Evolutionary conservation across 768 basidiomycete species (phyloP), one percentile per base, ranked within the genome.

Genomic region (Boletus huronensis): DNA sequence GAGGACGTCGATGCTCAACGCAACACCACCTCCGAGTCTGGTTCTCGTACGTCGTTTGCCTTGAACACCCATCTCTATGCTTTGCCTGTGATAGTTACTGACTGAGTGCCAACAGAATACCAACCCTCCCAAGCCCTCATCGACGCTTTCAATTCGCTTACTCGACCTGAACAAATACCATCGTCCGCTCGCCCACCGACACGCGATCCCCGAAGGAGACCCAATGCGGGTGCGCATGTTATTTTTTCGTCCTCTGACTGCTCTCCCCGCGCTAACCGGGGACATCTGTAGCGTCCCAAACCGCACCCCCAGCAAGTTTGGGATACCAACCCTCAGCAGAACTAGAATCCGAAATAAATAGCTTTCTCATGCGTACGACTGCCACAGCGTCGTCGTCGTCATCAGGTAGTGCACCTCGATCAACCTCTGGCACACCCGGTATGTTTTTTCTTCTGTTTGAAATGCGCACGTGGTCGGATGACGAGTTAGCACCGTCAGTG

Each of bases 121-220:
- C 23, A 53, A 29, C 64, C 58, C 6, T 57, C 64, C 1, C 34
- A 36, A 32, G 53, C 58, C 9, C 58, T 66, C 25, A 6, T 57
- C 9, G 55, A 65, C 0, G 61, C 64, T 6, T 25, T 60, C 17
- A 36, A 52, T 25, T 45, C 45, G 5, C 57, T 52, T 9, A 3
- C 13, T 25, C 50, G 1, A 34, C 9, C 44, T 4, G 49, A 51
- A 6, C 34, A 42, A 31, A 26, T 16, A 2, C 36, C 31, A 16
- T 11, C 32, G 17, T 38, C 36, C 3, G 17, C 40, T 40, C 16
- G 2, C 32, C 9, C 17, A 11, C 32, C 4, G 6, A 6, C 32
- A 23, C 43, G 6, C 11, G 54, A 55, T 42, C 28, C 39, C 28
- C 32, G 11, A 9, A 32, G 28, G 31, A 38, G 14, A 32, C 38